Percentiles rank a stretch among this genome's conserved stretches.
These are phyloP conservation scores for Naganishia onofrii DNA, from an alignment of 768 basidiomycete species.

Conservation along the genomic window DNA sequence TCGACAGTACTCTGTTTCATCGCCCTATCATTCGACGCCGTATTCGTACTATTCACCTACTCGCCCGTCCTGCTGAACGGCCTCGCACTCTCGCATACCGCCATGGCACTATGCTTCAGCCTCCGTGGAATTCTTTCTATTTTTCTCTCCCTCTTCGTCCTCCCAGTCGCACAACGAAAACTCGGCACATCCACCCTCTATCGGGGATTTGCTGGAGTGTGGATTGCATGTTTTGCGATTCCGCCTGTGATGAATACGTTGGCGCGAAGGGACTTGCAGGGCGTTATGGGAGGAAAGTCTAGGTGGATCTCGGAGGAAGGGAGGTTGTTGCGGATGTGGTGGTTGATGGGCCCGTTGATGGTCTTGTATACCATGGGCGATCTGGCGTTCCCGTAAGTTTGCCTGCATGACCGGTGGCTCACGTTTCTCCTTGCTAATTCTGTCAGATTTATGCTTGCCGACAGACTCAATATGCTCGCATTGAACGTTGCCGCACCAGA, in stretches of 20 bases:
- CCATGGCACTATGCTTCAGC: constrained; percentile 31
- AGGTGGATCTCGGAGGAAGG: constrained; percentile 27
- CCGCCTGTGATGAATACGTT: constrained; percentile 35
- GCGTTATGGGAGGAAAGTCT: constrained; percentile 6
- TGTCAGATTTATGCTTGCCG: no score
- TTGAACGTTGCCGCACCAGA: constrained; percentile 7
- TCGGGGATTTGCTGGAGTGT: constrained; percentile 27
- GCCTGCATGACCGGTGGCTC: not conserved
- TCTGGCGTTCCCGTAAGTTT: constrained; percentile 34
- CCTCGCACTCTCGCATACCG: constrained; percentile 26
- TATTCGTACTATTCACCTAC: constrained; percentile 35
- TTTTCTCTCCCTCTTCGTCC: constrained; percentile 26
- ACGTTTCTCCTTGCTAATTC: not conserved
- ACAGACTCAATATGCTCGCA: constrained; percentile 12
- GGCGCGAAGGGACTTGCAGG: constrained; percentile 1
- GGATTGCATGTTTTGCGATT: constrained; percentile 29
- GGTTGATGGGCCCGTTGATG: constrained; percentile 33
- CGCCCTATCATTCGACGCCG: constrained; percentile 36
- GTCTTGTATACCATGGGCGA: constrained; percentile 34
- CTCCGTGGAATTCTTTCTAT: constrained; percentile 32
- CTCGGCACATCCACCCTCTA: constrained; percentile 26
- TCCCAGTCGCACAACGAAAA: constrained; percentile 29
- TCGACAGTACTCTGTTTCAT: constrained; percentile 31
- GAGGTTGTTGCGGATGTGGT: constrained; percentile 28
- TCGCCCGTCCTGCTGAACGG: constrained; percentile 31